Base-by-base conservation (phyloP, 768 basidiomycete species). In the Hirschioporus abietinus region DNA sequence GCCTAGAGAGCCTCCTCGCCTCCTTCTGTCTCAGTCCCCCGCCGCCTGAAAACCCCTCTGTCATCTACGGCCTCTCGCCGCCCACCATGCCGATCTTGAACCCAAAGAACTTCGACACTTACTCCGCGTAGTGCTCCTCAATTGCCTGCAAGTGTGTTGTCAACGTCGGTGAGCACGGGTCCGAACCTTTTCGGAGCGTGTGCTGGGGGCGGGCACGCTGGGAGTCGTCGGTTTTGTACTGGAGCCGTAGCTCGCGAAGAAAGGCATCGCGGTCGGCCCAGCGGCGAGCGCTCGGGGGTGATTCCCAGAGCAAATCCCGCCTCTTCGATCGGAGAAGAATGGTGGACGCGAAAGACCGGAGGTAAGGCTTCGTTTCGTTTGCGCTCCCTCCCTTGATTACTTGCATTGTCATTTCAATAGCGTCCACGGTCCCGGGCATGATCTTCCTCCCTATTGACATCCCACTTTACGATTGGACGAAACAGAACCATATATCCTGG, bases 91-190 rank as follows among this genome's bases (percentile, higher is more conserved):
- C 91, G 0, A 86, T 84, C 0, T 83, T 91, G 57, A 90, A 90
- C 70, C 91, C 91, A 0, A 79, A 81, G 26, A 75, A 81, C 0
- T 93, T 87, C 70, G 93, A 94, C 78, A 92, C 91, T 68, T 89
- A 91, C 71, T 89, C 92, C 30, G 92, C 93, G 0, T 92, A 92
- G 72, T 86, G 93, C 9, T 96, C 97, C 74, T 90, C 90, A 0
- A 86, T 98, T 66, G 96, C 96, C 1, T 96, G 99, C 74, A 95
- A 98, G 74, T 97, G 94, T 72, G 88, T 99, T 58, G 95, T 96
- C 68, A 99, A 99, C 76, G 93, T 98, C 72, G 96, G 96, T 36
- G 96, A 98, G 0, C 82, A 96, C 34, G 96, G 96, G 20, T 91
- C 87, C 66, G 95, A 99, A 76, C 87, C 88, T 23, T 96, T 98